Base-by-base conservation (phyloP, 257 asterid genomes). In the Jaltomata sinuosa region DNA sequence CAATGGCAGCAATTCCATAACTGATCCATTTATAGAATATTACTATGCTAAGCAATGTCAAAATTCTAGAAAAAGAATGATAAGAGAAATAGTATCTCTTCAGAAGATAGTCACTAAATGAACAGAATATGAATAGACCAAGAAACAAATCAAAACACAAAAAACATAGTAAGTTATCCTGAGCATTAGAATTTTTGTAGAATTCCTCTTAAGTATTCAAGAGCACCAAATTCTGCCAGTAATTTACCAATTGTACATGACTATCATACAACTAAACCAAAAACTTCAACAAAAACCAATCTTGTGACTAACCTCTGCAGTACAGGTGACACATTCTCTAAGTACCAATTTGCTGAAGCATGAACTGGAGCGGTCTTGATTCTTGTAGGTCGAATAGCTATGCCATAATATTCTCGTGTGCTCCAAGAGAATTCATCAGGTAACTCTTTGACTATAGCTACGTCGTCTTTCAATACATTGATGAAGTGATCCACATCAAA, bases 401-500 rank as follows among this genome's bases (percentile, higher is more conserved):
- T 86, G 22, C 95, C 97, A 85, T 95, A 97, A 83, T 95, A 97
- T 84, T 97, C 99, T 62, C 99, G 88, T 7, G 97, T 95, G 96
- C 99, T 97, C 99, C 99, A 97, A 71, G 89, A 91, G 83, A 92
- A 93, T 85, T 95, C 98, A 55, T 91, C 94, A 2, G 98, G 99
- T 84, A 95, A 88, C 91, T 94, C 99, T 89, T 82, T 93, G 47
- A 94, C 97, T 57, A 95, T 85, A 67, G 94, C 90, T 83, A 97
- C 67, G 53, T 97, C 99, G 67, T 94, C 95, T 90, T 97, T 94
- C 94, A 97, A 85, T 29, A 88, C 96, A 68, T 92, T 87, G 79
- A 97, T 94, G 89, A 97, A 97, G 89, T 95, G 99, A 86, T 97
- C 97, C 89, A 95, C 99, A 82, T 97, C 98, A 88, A 93, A 97